Percentiles rank a stretch among this genome's conserved stretches.
These are phyloP conservation scores for Trichomonas gallinae DNA, from an alignment of 208 protist genomes.

Conservation along the genomic window DNA sequence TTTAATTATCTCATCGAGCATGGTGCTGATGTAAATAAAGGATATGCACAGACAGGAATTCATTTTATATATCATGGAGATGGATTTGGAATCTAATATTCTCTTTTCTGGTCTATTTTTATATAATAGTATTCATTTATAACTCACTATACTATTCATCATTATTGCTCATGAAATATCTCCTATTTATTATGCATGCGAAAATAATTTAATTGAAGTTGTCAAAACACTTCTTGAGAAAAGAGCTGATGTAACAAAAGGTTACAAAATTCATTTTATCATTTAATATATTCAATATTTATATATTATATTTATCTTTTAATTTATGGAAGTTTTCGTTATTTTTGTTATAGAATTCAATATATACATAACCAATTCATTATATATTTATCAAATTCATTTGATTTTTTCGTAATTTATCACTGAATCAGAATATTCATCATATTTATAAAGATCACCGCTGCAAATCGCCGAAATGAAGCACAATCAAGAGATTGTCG, in stretches of 20 bases:
- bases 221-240: not conserved
- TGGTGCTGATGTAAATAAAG: not conserved
- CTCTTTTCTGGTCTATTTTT: not conserved
- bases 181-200: not conserved
- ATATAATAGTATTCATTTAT: not conserved
- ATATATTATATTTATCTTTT: not conserved
- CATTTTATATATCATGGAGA: not conserved
- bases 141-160: not conserved
- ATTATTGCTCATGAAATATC: not conserved
- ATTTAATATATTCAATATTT: not conserved
- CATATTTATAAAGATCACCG: too few relatives aligned
- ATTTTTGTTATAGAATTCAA: not conserved
- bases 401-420: not conserved
- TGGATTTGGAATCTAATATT: not conserved
- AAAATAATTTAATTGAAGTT: not conserved
- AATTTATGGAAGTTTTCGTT: not conserved
- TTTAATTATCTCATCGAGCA: not conserved
- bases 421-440: too few relatives aligned
- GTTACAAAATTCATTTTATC: not conserved
- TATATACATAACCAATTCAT: not conserved
- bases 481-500: too few relatives aligned
- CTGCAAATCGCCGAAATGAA: too few relatives aligned
- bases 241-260: not conserved
- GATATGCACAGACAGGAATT: not conserved
- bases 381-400: not conserved